Evolutionary conservation across 2,329 filamentous ascomycete genomes (phyloP).

Genomic region (Stagonosporopsis vannaccii): DNA sequence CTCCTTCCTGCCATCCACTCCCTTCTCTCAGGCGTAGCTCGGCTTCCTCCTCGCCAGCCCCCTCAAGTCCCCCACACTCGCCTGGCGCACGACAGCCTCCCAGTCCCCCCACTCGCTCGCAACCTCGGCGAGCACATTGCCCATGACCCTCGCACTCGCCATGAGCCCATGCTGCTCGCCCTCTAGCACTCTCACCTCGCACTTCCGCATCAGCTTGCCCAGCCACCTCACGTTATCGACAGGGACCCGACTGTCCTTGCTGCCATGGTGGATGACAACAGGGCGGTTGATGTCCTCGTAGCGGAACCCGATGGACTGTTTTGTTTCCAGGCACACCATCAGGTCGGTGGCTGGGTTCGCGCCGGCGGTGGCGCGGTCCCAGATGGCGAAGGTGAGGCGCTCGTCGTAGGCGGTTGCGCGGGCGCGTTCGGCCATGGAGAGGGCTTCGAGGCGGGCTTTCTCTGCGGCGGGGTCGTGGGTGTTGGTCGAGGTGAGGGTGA

Average conservation of each 20-base stretch:
- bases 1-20: too few relatives aligned
- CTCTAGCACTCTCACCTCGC: constrained; percentile 88
- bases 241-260: constrained; percentile 86
- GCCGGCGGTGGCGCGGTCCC: constrained; percentile 88
- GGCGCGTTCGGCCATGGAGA: constrained; percentile 72
- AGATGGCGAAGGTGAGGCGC: constrained; percentile 89
- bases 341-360: constrained; percentile 95
- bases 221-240: constrained; percentile 96
- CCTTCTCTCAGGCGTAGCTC: too few relatives aligned
- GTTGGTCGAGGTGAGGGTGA: constrained; percentile 39
- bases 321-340: constrained; percentile 87
- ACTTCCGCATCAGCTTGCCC: constrained; percentile 89
- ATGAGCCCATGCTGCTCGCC: constrained; percentile 95
- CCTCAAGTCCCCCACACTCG: constrained; percentile 20
- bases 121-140: constrained; percentile 91
- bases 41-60: constrained; percentile 8
- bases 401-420: constrained; percentile 80
- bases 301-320: constrained; percentile 91
- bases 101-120: constrained; percentile 78
- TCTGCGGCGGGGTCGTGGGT: constrained; percentile 43
- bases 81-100: constrained; percentile 37
- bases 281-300: constrained; percentile 94
- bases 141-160: constrained; percentile 94
- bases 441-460: constrained; percentile 55
- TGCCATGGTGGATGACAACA: constrained; percentile 93